phyloP scores from a whole-genome alignment of 2,329 filamentous ascomycete genomes.

The Aspergillus pseudonomiae region DNA sequence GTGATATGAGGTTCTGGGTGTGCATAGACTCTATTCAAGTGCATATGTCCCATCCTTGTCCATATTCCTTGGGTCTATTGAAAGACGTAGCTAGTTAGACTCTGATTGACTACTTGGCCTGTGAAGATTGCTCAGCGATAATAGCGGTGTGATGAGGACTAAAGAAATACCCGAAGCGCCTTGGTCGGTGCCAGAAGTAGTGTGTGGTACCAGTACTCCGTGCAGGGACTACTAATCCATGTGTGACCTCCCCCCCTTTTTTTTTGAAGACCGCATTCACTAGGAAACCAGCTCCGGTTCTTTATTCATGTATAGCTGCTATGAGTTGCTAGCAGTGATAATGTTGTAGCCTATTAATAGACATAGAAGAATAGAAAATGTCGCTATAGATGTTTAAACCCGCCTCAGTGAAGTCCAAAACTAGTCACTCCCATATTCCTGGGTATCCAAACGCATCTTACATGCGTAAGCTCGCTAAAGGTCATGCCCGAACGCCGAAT shows the following conservation, averaged over 20 bases:
- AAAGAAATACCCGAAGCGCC: neutral
- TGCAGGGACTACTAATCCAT: no score
- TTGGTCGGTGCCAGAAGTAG: no score
- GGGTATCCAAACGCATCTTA: constrained; percentile 4
- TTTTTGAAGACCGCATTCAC: neutral
- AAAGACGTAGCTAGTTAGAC: neutral
- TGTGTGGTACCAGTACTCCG: neutral
- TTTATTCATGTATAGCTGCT: neutral
- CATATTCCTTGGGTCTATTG: neutral
- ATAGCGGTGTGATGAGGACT: neutral
- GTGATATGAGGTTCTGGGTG: neutral
- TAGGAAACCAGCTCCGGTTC: neutral
- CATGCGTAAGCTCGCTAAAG: constrained; percentile 1
- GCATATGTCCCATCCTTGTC: neutral
- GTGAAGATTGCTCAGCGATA: neutral
- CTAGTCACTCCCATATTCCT: neutral
- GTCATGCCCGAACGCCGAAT: constrained; percentile 21
- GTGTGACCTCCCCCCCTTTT: neutral
- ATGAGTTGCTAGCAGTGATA: neutral
- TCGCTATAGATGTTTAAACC: neutral
- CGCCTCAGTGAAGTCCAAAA: neutral
- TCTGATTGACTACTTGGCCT: neutral
- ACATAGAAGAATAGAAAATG: neutral
- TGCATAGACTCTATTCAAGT: neutral
- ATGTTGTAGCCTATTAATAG: neutral